These are phyloP conservation scores for Suillus subaureus DNA, from an alignment of 768 basidiomycete species.

Conservation along the genomic window DNA sequence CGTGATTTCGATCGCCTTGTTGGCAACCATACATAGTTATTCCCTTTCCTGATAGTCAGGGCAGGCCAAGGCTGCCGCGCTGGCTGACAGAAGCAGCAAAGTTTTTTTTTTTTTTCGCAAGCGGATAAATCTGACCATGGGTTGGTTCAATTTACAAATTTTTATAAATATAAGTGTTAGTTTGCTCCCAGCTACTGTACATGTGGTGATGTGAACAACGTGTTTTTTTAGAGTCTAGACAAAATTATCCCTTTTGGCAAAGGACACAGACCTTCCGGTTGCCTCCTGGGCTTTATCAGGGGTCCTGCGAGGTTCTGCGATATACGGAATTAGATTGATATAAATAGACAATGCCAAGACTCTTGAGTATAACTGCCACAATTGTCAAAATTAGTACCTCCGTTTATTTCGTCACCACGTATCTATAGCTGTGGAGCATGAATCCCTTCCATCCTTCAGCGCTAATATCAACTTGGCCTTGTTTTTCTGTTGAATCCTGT, in stretches of 20 bases:
- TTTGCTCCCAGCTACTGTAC: background rate
- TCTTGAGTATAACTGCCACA: background rate
- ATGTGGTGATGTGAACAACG: background rate
- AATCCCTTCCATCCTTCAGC: background rate
- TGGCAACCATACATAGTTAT: background rate
- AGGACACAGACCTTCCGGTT: background rate
- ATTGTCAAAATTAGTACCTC: constrained; percentile 7
- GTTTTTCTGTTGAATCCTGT: background rate
- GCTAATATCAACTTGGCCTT: background rate
- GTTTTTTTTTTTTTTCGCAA: background rate
- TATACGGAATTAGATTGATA: constrained; percentile 10
- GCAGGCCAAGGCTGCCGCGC: background rate
- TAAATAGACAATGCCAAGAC: constrained; percentile 7
- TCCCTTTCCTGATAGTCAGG: background rate
- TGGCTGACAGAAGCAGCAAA: background rate
- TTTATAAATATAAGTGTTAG: background rate
- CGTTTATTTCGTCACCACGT: constrained; percentile 4
- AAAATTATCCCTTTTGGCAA: background rate
- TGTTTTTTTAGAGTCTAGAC: background rate
- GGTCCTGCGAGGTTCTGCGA: background rate
- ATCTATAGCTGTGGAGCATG: background rate
- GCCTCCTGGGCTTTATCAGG: background rate
- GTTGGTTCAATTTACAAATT: background rate
- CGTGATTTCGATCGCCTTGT: background rate
- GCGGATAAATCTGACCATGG: background rate